Evolutionary conservation across 495 filamentous ascomycete genomes (phyloP), one percentile per base, ranked within the genome.

Genomic region (Aspergillus bertholletiae): DNA sequence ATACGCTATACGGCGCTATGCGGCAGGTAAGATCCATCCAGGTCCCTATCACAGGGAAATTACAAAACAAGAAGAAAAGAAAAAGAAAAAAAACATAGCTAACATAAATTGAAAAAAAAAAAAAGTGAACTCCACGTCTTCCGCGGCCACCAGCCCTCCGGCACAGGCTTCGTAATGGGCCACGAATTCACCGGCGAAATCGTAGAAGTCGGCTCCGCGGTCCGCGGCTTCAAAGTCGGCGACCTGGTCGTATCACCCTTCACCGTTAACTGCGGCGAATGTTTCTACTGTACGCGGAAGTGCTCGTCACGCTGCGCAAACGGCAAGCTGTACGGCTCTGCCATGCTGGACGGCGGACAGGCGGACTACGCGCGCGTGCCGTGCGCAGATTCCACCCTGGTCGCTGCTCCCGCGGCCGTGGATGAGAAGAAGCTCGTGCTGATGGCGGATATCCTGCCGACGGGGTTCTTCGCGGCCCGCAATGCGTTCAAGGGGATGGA

Each of bases 361-460:
- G 92, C 92, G 5, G 89, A 96, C 65, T 96, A 86, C 66, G 86
- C 92, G 21, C 84, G 90, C 3, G 79, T 95, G 4, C 92, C 92
- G 0, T 72, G 88, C 37, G 92, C 92, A 5, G 89, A 95, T 58
- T 79, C 83, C 0, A 96, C 89, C 0, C 80, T 86, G 0, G 79
- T 90, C 57, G 80, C 80, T 34, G 83, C 89, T 0, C 88, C 91
- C 0, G 58, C 76, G 3, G 79, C 74, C 9, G 87, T 96, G 52
- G 78, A 84, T n/a, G 86, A 92, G 62, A 82, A 87, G 54, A 83
- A 80, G 23, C 69, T 96, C 21, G 84, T 96, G 12, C 72, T 97
- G 11, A 76, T 75, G 60, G 76, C 75, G 0, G 71, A 74, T 51
- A 73, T 75, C 20, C 83, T 84, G 54, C 86, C 88, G 4, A 96